Conservation (phyloP, 2,329 filamentous ascomycete species). For the Claviceps spartinae region DNA sequence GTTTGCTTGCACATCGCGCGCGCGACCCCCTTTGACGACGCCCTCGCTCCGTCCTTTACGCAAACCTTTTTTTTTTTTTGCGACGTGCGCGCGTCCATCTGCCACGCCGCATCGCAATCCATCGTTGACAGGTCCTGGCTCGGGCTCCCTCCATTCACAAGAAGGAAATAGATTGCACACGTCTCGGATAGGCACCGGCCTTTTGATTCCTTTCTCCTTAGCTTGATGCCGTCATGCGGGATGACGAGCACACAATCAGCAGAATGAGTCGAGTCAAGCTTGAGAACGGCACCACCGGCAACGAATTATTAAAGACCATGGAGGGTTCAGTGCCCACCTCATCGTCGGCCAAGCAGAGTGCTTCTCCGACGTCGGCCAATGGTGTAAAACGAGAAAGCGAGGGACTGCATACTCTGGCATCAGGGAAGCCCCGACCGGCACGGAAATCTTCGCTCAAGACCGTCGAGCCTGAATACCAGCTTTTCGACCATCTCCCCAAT, state of each 20-base stretch:
- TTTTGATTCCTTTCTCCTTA: not conserved
- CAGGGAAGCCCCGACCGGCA: constrained; percentile 50
- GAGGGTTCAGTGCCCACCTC: constrained; percentile 27
- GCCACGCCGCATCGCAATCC: not conserved
- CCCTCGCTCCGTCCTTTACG: not conserved
- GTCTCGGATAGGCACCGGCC: not conserved
- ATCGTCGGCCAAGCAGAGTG: constrained; percentile 18
- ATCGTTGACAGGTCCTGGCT: not conserved
- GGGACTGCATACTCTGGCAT: constrained; percentile 32
- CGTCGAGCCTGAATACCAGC: constrained; percentile 43
- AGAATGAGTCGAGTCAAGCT: constrained; percentile 32
- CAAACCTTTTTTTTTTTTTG: not conserved
- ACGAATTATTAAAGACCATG: constrained; percentile 26
- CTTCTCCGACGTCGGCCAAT: constrained; percentile 31
- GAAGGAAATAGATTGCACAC: too few relatives aligned
- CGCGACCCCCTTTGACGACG: constrained; percentile 1
- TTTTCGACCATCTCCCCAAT: constrained; percentile 67
- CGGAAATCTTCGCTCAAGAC: constrained; percentile 60
- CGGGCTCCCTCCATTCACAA: not conserved
- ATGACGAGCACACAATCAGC: constrained; percentile 26
- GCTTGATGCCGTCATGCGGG: constrained; percentile 22
- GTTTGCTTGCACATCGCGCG: constrained; percentile 1
- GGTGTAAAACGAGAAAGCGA: constrained; percentile 27
- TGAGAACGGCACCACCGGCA: constrained; percentile 23
- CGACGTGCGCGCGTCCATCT: constrained; percentile 1